Conservation (phyloP, 169 alveolate genomes). For the Plasmodium ovale region DNA sequence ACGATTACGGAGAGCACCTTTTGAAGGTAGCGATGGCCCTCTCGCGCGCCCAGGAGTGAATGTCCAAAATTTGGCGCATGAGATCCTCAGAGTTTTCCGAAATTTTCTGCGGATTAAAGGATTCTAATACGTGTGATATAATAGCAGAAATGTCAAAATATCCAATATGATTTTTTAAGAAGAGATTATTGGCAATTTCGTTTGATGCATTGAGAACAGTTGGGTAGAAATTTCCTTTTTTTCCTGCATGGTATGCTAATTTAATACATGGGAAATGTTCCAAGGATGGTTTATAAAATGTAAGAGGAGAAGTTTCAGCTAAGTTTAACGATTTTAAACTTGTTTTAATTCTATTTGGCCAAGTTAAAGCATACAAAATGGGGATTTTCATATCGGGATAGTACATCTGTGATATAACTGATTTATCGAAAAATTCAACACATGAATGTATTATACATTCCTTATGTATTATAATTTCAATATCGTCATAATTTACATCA, state of each 20-base stretch:
- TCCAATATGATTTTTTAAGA: conserved; percentile 78
- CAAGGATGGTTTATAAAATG: conserved; percentile 81
- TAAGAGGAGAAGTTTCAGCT: conserved; percentile 75
- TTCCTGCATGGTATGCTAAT: conserved; percentile 89
- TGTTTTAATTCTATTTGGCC: conserved; percentile 82
- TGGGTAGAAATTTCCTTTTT: conserved; percentile 86
- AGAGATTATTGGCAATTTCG: conserved; percentile 86
- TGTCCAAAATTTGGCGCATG: conserved; percentile 46
- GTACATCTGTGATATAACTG: conserved; percentile 88
- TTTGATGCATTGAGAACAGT: conserved; percentile 91
- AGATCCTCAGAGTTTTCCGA: conserved; percentile 45
- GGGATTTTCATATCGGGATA: conserved; percentile 90
- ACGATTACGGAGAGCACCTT: not conserved
- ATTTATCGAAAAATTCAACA: conserved; percentile 88
- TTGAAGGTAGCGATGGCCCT: conserved; percentile 43
- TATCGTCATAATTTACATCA: conserved; percentile 84
- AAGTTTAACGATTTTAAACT: conserved; percentile 72
- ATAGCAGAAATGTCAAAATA: conserved; percentile 79
- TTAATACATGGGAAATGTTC: conserved; percentile 85
- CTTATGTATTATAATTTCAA: conserved; percentile 85
- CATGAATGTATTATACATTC: conserved; percentile 89
- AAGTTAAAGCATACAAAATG: conserved; percentile 81
- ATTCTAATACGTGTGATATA: conserved; percentile 67
- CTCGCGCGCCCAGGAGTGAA: conserved; percentile 21
- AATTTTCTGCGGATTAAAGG: conserved; percentile 29